These are phyloP conservation scores for Elaeis guineensis DNA, from an alignment of 176 grass and related monocot genomes.

Conservation along the genomic window DNA sequence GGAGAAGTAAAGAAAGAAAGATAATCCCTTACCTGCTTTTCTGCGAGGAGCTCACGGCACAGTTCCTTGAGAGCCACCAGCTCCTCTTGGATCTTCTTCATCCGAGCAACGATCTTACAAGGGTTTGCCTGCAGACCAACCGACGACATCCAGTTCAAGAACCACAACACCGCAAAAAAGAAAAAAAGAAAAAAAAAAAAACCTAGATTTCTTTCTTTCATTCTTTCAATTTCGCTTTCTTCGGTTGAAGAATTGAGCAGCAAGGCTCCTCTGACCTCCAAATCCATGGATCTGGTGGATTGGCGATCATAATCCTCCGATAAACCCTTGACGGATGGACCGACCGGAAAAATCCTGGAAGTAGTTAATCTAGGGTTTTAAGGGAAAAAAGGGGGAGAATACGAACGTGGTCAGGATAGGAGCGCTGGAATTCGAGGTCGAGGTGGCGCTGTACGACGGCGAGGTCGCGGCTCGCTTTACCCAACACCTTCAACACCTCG, in stretches of 20 bases:
- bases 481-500: conserved; percentile 47
- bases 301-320: no score
- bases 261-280: no score
- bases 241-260: no score
- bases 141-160: no score
- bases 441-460: conserved; percentile 51
- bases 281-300: no score
- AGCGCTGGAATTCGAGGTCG: conserved; percentile 55
- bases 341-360: no score
- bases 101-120: conserved; percentile 54
- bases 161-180: no score
- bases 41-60: conserved; percentile 52
- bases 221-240: no score
- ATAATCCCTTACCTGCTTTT: conserved; percentile 48
- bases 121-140: conserved; percentile 52
- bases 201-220: no score
- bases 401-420: conserved; percentile 63
- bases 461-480: conserved; percentile 41
- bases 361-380: no score
- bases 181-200: no score
- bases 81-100: conserved; percentile 67
- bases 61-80: conserved; percentile 57
- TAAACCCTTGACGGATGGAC: no score
- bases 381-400: neutral
- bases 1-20: neutral